These are phyloP conservation scores for Alternaria viburni DNA, from an alignment of 2,329 filamentous ascomycete species.

Conservation along the genomic window DNA sequence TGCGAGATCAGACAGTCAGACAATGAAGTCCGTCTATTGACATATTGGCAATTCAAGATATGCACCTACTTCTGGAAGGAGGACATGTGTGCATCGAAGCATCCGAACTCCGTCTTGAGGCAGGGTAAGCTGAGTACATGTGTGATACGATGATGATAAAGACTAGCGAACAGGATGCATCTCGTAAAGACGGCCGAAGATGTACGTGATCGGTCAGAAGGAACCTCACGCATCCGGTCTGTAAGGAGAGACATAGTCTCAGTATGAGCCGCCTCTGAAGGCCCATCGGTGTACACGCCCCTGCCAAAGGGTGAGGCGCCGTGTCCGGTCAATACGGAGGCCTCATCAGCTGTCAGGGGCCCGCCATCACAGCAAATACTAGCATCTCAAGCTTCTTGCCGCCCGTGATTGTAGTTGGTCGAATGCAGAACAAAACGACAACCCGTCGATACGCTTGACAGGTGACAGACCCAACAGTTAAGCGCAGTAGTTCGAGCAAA, in stretches of 20 bases:
- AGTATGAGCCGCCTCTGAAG: neutral
- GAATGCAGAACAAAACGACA: neutral
- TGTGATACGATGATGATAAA: neutral
- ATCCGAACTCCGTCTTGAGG: neutral
- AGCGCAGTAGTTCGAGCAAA: neutral
- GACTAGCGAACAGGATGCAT: neutral
- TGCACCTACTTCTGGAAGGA: neutral
- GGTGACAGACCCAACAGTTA: constrained; percentile 3
- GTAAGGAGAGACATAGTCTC: neutral
- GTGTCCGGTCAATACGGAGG: neutral
- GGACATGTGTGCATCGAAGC: neutral
- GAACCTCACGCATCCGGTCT: neutral
- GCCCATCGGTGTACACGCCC: neutral
- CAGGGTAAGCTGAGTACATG: neutral
- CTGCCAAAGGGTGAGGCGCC: neutral
- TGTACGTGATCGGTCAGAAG: neutral
- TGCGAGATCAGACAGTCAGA: neutral
- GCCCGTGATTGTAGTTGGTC: neutral
- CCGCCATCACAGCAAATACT: neutral
- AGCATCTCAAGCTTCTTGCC: neutral
- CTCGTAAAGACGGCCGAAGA: neutral
- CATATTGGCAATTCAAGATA: neutral
- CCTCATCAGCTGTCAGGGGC: neutral
- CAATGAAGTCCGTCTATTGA: neutral
- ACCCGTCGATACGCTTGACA: neutral